Conservation (phyloP, 768 basidiomycete species). For the Russula brevipes region DNA sequence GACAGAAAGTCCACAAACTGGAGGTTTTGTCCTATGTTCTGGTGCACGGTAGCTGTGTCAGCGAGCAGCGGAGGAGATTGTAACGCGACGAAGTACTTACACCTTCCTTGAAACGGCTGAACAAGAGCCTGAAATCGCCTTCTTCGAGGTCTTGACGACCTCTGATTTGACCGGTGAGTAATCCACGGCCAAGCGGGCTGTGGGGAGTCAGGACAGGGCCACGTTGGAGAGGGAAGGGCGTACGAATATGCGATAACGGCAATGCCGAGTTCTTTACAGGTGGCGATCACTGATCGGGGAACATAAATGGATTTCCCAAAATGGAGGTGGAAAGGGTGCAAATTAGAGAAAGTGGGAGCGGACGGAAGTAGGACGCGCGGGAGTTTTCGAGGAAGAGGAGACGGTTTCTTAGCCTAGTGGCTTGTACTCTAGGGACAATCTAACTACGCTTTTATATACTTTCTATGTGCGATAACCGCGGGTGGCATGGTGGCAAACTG, state of each 20-base stretch:
- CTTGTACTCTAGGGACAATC: too few relatives aligned
- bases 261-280: slow-evolving; percentile 49
- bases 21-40: slow-evolving; percentile 40
- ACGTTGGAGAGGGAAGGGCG: background rate
- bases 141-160: slow-evolving; percentile 33
- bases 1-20: slow-evolving; percentile 39
- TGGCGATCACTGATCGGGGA: slow-evolving; percentile 40
- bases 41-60: background rate
- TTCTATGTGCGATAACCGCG: too few relatives aligned
- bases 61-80: slow-evolving; percentile 8
- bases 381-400: too few relatives aligned
- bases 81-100: slow-evolving; percentile 16
- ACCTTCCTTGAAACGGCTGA: slow-evolving; percentile 39
- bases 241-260: slow-evolving; percentile 56
- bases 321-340: background rate
- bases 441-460: too few relatives aligned
- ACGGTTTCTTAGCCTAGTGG: too few relatives aligned
- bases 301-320: background rate
- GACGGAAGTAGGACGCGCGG: too few relatives aligned
- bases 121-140: slow-evolving; percentile 31
- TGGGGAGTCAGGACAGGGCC: background rate
- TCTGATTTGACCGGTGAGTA: slow-evolving; percentile 49
- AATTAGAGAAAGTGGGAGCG: too few relatives aligned
- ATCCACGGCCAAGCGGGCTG: slow-evolving; percentile 51
- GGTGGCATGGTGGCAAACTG: too few relatives aligned